phyloP scores from a whole-genome alignment of 257 asterid species.

The Solanum pimpinellifolium region DNA sequence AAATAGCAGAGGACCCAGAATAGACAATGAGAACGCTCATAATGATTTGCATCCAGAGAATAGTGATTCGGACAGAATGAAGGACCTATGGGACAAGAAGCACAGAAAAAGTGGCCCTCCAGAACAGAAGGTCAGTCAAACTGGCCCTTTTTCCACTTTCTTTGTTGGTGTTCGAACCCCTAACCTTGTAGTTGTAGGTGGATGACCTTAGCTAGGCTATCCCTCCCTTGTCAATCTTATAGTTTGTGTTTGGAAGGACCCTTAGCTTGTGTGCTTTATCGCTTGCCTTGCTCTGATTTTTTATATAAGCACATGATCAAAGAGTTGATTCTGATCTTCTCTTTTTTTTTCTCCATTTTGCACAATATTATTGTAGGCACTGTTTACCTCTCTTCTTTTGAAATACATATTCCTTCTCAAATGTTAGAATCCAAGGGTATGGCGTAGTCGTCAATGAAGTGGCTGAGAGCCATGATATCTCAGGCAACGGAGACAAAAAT shows the following conservation, averaged over 20 bases:
- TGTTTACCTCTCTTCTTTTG: background rate
- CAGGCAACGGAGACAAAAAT: background rate
- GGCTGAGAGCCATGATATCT: background rate
- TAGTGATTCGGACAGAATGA: constrained; percentile 28
- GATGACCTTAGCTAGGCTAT: background rate
- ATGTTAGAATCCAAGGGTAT: background rate
- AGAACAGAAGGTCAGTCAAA: constrained; percentile 65
- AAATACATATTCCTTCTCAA: background rate
- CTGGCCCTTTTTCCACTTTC: background rate
- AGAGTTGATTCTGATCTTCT: background rate
- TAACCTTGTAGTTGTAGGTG: background rate
- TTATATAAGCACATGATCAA: background rate
- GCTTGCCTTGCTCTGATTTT: background rate
- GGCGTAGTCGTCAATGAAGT: background rate
- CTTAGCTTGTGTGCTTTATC: background rate
- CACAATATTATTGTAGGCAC: background rate
- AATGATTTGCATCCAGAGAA: constrained; percentile 34
- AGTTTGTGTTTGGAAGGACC: background rate
- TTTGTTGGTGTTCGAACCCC: background rate
- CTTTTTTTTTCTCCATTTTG: background rate
- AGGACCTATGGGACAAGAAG: constrained; percentile 53
- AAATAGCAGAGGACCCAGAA: constrained; percentile 32
- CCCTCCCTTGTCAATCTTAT: background rate
- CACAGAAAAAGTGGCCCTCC: constrained; percentile 58
- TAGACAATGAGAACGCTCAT: constrained; percentile 26